Conservation (phyloP, 768 basidiomycete species). For the Macrocybe gigantea region DNA sequence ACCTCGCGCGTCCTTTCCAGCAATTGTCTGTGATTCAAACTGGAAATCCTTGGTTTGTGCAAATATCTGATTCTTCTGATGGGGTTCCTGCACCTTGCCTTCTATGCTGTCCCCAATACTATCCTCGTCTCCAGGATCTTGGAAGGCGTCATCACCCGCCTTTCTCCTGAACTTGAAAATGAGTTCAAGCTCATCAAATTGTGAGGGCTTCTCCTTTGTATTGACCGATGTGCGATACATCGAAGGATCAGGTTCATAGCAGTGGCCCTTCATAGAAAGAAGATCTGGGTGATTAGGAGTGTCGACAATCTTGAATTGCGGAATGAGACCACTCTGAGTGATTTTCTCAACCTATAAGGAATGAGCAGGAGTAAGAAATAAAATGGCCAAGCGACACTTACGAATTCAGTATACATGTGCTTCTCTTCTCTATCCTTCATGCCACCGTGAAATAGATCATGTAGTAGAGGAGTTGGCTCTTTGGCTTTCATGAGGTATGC, state of each 20-base stretch:
- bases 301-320: constrained; percentile 5
- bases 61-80: too few relatives aligned
- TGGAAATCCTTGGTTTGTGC: neutral
- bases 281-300: constrained; percentile 5
- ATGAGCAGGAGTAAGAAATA: neutral
- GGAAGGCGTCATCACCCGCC: constrained; percentile 7
- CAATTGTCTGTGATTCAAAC: neutral
- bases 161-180: constrained; percentile 11
- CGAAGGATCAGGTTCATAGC: constrained; percentile 1
- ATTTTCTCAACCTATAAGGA: neutral
- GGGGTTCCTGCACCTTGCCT: too few relatives aligned
- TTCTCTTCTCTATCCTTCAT: neutral
- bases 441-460: neutral
- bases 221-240: constrained; percentile 1
- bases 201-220: neutral
- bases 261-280: neutral
- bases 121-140: constrained; percentile 1
- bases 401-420: constrained; percentile 6
- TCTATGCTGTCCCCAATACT: neutral
- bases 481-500: neutral
- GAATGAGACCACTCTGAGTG: neutral
- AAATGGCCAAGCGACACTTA: neutral
- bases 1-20: neutral
- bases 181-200: constrained; percentile 3
- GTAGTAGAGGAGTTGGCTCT: neutral